Conservation (phyloP, 257 asterid genomes). For the Solanum clarkiae region DNA sequence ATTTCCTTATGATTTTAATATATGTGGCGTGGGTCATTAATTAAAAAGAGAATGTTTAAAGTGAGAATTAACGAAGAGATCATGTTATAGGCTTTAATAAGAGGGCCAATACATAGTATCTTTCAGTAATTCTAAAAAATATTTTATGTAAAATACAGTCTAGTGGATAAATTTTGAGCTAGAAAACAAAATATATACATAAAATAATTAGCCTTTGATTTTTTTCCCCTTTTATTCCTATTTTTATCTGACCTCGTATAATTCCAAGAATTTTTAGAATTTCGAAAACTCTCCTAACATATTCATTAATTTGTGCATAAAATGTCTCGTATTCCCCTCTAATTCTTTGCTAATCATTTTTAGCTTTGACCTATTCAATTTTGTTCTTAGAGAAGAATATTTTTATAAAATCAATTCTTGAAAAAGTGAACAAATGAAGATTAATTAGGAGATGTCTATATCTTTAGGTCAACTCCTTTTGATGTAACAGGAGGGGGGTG, state of each 20-base stretch:
- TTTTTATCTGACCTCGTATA: background rate
- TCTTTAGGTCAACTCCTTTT: constrained; percentile 37
- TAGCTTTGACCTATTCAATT: constrained; percentile 15
- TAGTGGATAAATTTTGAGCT: background rate
- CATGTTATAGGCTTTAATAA: background rate
- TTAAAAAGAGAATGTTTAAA: background rate
- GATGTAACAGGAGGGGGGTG: background rate
- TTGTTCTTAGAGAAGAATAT: background rate
- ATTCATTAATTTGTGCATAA: background rate
- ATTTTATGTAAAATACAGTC: too few relatives aligned
- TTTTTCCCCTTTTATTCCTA: background rate
- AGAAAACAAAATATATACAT: background rate
- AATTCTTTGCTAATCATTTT: constrained; percentile 31
- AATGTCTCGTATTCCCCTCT: constrained; percentile 10
- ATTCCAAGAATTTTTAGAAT: background rate
- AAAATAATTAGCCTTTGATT: background rate
- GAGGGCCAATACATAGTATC: background rate
- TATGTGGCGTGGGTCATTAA: too few relatives aligned
- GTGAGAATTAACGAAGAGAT: background rate
- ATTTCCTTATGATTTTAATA: too few relatives aligned
- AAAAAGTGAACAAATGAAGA: background rate
- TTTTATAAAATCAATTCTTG: background rate
- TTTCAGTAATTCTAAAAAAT: too few relatives aligned
- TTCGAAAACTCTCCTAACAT: background rate
- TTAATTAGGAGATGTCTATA: constrained; percentile 8